Percentiles rank a stretch among this genome's conserved stretches.
These are phyloP conservation scores for Aspergillus diversus DNA, from an alignment of 495 filamentous ascomycete genomes.

Conservation along the genomic window DNA sequence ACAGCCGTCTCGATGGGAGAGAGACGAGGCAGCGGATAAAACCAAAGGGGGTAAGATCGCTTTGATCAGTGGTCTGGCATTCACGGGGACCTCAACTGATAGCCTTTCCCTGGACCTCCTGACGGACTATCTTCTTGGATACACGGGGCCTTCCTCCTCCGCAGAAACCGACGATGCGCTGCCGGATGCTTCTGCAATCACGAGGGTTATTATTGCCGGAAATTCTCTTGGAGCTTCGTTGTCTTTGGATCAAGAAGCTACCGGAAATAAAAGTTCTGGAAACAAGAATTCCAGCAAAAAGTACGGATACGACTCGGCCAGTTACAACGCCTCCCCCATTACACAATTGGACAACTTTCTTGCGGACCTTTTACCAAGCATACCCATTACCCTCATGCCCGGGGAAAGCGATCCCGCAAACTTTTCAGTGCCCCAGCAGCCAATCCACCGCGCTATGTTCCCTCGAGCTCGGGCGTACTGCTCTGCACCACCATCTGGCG, in stretches of 20 bases:
- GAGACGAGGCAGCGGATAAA: constrained; percentile 50
- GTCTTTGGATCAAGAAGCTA: constrained; percentile 35
- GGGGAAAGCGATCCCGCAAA: constrained; percentile 80
- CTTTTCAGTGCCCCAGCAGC: constrained; percentile 77
- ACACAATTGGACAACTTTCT: constrained; percentile 84
- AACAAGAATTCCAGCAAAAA: constrained; percentile 59
- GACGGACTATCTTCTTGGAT: constrained; percentile 85
- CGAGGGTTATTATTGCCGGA: constrained; percentile 86
- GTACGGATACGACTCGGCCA: constrained; percentile 89
- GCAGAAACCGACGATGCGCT: constrained; percentile 49
- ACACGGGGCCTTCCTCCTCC: constrained; percentile 56
- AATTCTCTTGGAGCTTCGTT: constrained; percentile 71
- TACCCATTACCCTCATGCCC: constrained; percentile 80
- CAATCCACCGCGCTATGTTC: constrained; percentile 82
- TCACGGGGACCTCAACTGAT: constrained; percentile 75
- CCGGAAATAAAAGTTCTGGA: constrained; percentile 45
- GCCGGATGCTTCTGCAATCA: constrained; percentile 63
- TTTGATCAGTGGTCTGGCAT: constrained; percentile 83
- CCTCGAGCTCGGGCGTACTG: constrained; percentile 70
- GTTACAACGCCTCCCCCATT: constrained; percentile 85
- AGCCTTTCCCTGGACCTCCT: constrained; percentile 75
- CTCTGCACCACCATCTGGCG: constrained; percentile 50
- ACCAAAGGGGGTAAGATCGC: constrained; percentile 69
- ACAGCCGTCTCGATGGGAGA: constrained; percentile 78
- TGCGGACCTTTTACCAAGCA: constrained; percentile 72